A percentile compares a stretch with the other conserved stretches of the same genome.
These are phyloP conservation scores for Penicillium frequentans DNA, from an alignment of 2,329 filamentous ascomycete genomes.

Conservation along the genomic window DNA sequence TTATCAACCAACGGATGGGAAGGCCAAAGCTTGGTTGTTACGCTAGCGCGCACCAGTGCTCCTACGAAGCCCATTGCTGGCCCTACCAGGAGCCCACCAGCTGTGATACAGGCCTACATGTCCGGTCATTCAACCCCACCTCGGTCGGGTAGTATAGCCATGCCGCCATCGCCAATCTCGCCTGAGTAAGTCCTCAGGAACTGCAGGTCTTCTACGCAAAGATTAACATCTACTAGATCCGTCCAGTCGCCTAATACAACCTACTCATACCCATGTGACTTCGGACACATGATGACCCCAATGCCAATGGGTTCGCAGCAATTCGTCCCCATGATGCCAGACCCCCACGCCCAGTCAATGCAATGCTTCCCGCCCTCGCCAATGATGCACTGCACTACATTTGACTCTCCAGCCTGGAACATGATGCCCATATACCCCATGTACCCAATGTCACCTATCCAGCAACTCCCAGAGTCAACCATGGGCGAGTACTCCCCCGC, in stretches of 20 bases:
- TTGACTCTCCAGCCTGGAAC: constrained; percentile 27
- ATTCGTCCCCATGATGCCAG: constrained; percentile 31
- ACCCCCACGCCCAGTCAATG: constrained; percentile 21
- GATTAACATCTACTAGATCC: constrained; percentile 18
- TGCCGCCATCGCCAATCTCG: constrained; percentile 37
- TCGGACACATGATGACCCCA: constrained; percentile 23
- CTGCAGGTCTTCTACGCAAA: not conserved
- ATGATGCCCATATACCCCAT: constrained; percentile 32
- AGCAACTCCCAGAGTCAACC: constrained; percentile 13
- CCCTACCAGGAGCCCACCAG: constrained; percentile 40
- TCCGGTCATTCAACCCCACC: constrained; percentile 37
- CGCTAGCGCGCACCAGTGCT: constrained; percentile 40
- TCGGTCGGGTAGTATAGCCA: constrained; percentile 26
- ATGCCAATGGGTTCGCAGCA: constrained; percentile 22
- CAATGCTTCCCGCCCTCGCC: constrained; percentile 31
- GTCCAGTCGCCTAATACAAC: constrained; percentile 20
- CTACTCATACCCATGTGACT: constrained; percentile 27
- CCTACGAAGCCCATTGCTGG: constrained; percentile 45
- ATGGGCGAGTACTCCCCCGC: constrained; percentile 4
- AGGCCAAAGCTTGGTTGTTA: constrained; percentile 44
- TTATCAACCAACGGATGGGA: constrained; percentile 46
- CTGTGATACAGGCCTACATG: constrained; percentile 28
- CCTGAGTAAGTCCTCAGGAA: constrained; percentile 32
- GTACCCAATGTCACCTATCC: constrained; percentile 24
- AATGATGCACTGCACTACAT: constrained; percentile 27